Evolutionary conservation across 2,329 filamentous ascomycete species (phyloP), one percentile per base, ranked within the genome.

Genomic region (Pseudogymnoascus sp.): DNA sequence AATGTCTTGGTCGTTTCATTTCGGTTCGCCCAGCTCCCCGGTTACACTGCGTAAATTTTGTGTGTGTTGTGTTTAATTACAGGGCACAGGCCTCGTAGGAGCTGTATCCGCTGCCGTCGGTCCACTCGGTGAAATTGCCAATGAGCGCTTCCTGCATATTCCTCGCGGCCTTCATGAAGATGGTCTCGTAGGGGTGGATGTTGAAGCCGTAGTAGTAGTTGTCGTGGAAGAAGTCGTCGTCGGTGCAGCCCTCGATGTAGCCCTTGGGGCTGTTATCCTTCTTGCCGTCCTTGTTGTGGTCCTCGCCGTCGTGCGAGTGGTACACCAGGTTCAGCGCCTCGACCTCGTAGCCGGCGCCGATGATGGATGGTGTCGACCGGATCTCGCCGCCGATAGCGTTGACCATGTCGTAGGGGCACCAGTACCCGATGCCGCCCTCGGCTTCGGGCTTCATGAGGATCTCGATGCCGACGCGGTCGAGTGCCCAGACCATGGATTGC

Each of bases 161-260:
- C 30, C 67, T 64, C 52, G 72, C 71, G 3, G 70, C 68, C 64
- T 74, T 72, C 60, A 69, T 64, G 59, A 75, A 75, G 15, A 74
- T 59, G 1, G 70, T 71, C 67, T 74, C 73, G 64, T 73, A 74
- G 1, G 73, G 72, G 45, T 74, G 72, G 6, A 73, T 59, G 57
- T 67, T 71, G 59, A 65, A 67, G 33, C 71, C 72, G 59, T 69
- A 71, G 63, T 74, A 72, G 33, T 61, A 63, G 8, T 65, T 61
- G 30, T 69, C 60, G 56, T 60, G 68, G 9, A 71, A 60, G 39
- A 69, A 18, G 41, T 71, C 71, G 6, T 64, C 68, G 37, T 48
- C 59, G 28, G 61, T 61, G 62, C 67, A 71, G 18, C 67, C 63
- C 35, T 65, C 67, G 5, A 64, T 65, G 58, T 65, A 67, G 13